These are phyloP conservation scores for Clavariopsis aquatica DNA, from an alignment of 495 filamentous ascomycete genomes.

Conservation along the genomic window DNA sequence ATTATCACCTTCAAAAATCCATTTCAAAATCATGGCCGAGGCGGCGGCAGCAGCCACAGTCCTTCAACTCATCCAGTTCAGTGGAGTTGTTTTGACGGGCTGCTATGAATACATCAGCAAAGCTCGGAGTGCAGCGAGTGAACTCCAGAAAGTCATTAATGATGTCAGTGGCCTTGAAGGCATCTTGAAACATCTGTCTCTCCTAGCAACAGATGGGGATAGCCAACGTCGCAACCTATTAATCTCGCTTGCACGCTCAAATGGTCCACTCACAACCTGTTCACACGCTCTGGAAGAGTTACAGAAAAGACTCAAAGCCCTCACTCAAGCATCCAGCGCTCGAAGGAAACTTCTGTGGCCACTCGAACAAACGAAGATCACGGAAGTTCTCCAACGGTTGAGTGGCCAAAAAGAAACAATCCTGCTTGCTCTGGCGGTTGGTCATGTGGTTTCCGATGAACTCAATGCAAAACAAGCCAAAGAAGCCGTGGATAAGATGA, in stretches of 20 bases:
- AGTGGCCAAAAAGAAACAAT: background rate
- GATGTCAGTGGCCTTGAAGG: background rate
- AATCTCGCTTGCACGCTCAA: background rate
- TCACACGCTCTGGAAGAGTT: background rate
- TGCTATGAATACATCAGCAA: background rate
- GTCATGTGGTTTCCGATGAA: background rate
- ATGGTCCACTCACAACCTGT: background rate
- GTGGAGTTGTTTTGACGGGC: background rate
- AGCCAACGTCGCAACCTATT: background rate
- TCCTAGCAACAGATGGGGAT: background rate
- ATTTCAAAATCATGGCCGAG: background rate
- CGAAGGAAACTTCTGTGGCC: background rate
- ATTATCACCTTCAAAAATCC: too few relatives aligned
- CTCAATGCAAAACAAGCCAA: background rate
- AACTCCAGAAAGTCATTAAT: background rate
- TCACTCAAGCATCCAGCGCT: background rate
- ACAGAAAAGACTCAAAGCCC: background rate
- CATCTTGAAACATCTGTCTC: background rate
- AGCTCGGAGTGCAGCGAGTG: background rate
- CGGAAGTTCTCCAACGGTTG: background rate
- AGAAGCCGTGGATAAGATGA: background rate
- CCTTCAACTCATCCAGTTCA: background rate
- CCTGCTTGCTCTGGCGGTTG: background rate
- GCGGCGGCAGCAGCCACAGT: background rate
- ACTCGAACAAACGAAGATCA: background rate